These are phyloP conservation scores for Nelumbo lutea DNA, from an alignment of 164 flowering plant genomes.

Conservation along the genomic window DNA sequence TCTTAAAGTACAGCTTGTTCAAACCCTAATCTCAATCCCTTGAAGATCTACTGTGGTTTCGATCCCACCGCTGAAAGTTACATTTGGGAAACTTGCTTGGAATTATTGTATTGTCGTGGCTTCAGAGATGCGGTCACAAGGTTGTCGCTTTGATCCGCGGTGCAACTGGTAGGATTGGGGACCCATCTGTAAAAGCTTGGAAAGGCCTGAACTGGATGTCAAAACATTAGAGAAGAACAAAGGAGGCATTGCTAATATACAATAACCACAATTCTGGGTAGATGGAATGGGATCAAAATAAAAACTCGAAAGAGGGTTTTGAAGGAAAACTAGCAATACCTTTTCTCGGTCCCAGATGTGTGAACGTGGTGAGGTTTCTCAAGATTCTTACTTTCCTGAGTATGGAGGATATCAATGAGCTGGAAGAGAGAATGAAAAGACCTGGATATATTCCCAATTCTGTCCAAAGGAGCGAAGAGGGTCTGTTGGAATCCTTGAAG, in stretches of 20 bases:
- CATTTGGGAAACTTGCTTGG: slow-evolving; percentile 82
- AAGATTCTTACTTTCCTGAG: slow-evolving; percentile 65
- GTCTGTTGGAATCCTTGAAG: slow-evolving; percentile 61
- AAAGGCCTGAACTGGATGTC: slow-evolving; percentile 62
- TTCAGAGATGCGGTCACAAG: too few relatives aligned
- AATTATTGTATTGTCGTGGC: slow-evolving; percentile 53
- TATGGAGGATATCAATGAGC: slow-evolving; percentile 50
- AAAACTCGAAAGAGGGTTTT: too few relatives aligned
- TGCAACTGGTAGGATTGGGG: slow-evolving; percentile 81
- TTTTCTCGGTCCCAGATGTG: slow-evolving; percentile 64
- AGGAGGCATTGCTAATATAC: slow-evolving; percentile 31
- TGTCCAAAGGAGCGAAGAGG: slow-evolving; percentile 63
- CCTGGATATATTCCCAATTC: slow-evolving; percentile 63
- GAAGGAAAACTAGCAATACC: slow-evolving; percentile 29
- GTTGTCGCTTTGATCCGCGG: slow-evolving; percentile 51
- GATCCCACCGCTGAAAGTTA: slow-evolving; percentile 25
- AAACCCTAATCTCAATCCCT: slow-evolving; percentile 6
- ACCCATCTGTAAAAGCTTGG: slow-evolving; percentile 78
- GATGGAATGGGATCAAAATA: neutral
- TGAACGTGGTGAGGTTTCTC: slow-evolving; percentile 63
- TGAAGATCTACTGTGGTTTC: slow-evolving; percentile 75
- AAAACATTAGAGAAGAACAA: slow-evolving; percentile 43
- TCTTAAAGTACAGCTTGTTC: slow-evolving; percentile 10
- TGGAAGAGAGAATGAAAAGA: slow-evolving; percentile 49
- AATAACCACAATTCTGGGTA: slow-evolving; percentile 31